These are phyloP conservation scores for Trichomonascaceae sp. DNA, from an alignment of 1,139 yeast genomes.

Conservation along the genomic window DNA sequence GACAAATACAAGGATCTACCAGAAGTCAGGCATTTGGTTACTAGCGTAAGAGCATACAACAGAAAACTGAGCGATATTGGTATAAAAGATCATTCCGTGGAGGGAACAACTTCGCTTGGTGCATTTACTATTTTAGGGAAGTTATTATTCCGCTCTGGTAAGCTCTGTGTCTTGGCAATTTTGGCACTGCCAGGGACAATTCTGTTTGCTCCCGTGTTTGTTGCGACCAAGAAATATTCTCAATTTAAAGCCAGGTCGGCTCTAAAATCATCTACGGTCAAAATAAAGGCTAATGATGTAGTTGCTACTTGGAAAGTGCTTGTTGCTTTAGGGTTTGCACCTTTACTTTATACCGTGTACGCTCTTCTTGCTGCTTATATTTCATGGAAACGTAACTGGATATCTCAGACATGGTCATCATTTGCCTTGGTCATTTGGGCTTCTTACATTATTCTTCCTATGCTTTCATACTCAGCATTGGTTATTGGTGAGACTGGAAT, in stretches of 20 bases:
- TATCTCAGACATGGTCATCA: conserved; percentile 17
- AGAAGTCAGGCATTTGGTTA: conserved; percentile 51
- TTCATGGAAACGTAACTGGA: conserved; percentile 20
- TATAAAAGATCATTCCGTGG: conserved; percentile 87
- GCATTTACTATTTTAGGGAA: conserved; percentile 40
- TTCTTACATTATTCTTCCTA: conserved; percentile 53
- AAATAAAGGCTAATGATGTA: conserved; percentile 86
- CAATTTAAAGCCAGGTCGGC: conserved; percentile 69
- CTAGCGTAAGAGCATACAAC: conserved; percentile 64
- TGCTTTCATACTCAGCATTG: conserved; percentile 80
- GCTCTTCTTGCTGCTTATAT: conserved; percentile 58
- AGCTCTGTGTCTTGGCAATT: conserved; percentile 48
- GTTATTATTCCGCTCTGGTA: conserved; percentile 49
- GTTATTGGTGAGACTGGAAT: conserved; percentile 89
- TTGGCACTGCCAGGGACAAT: conserved; percentile 81
- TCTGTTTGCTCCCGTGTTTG: conserved; percentile 80
- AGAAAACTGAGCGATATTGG: conserved; percentile 59
- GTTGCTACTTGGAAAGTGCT: conserved; percentile 94
- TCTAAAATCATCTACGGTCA: conserved; percentile 81
- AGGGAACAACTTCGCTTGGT: conserved; percentile 47
- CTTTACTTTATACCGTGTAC: conserved; percentile 73
- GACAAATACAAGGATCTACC: conserved; percentile 68
- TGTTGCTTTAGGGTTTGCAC: conserved; percentile 85
- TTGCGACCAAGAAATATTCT: conserved; percentile 70
- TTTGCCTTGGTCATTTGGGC: conserved; percentile 38